phyloP scores from a whole-genome alignment of 805 yeast species.

The Clavispora fructus region DNA sequence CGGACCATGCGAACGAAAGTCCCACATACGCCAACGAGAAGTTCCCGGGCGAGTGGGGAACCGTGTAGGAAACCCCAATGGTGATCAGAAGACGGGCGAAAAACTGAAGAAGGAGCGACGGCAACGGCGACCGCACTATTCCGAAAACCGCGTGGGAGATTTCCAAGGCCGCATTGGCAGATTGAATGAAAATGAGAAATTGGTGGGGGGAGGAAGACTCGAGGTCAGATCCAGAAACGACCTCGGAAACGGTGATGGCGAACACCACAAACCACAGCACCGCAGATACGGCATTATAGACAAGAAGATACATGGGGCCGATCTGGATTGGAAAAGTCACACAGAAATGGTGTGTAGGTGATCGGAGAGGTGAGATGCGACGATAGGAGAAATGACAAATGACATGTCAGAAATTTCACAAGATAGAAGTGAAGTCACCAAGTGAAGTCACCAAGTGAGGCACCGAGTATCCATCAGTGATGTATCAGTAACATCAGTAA shows the following conservation, averaged over 20 bases:
- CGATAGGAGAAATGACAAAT: too few relatives aligned
- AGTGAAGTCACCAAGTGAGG: too few relatives aligned
- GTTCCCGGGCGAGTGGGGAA: slow-evolving; percentile 29
- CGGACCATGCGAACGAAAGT: slow-evolving; percentile 25
- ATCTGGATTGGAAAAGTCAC: too few relatives aligned
- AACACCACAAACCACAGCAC: slow-evolving; percentile 17
- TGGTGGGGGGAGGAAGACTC: slow-evolving; percentile 22
- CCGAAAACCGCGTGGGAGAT: slow-evolving; percentile 20
- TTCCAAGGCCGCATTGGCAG: slow-evolving; percentile 23
- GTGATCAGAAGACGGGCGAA: slow-evolving; percentile 26
- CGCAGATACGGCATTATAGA: slow-evolving; percentile 16
- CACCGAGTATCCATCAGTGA: too few relatives aligned
- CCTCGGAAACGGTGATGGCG: slow-evolving; percentile 8
- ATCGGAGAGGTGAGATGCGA: too few relatives aligned
- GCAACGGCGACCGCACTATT: slow-evolving; percentile 23
- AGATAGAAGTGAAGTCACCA: too few relatives aligned
- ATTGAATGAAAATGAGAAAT: slow-evolving; percentile 21
- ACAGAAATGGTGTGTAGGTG: too few relatives aligned
- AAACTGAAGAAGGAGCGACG: slow-evolving; percentile 22
- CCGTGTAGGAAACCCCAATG: slow-evolving; percentile 20
- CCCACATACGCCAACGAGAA: slow-evolving; percentile 16
- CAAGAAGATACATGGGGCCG: slow-evolving; percentile 5
- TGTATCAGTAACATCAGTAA: too few relatives aligned
- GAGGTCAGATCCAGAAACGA: slow-evolving; percentile 7
- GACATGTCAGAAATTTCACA: too few relatives aligned